These are phyloP conservation scores for Gaeumannomyces sp. DNA, from an alignment of 2,329 filamentous ascomycete genomes.

Conservation along the genomic window DNA sequence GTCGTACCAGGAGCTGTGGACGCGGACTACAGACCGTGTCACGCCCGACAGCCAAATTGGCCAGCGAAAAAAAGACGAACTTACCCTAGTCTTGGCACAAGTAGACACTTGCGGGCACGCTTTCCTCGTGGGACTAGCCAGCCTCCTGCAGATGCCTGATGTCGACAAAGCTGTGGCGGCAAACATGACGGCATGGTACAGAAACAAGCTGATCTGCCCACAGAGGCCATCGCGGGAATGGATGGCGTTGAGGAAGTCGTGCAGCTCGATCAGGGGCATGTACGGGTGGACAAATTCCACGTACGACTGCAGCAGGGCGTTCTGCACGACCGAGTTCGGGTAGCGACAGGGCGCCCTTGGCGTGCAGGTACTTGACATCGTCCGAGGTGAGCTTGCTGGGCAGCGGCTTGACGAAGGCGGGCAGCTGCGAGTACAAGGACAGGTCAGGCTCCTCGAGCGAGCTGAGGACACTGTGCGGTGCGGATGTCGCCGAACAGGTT, in stretches of 20 bases:
- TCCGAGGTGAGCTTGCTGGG: conserved; percentile 71
- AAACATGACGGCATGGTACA: conserved; percentile 96
- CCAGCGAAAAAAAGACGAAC: conserved; percentile 25
- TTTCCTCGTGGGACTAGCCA: conserved; percentile 72
- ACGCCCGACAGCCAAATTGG: neutral
- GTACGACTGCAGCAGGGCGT: conserved; percentile 75
- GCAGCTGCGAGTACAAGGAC: conserved; percentile 39
- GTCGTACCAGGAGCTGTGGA: conserved; percentile 72
- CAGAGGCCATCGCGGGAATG: conserved; percentile 61
- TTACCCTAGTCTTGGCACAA: conserved; percentile 81
- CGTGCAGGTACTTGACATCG: conserved; percentile 74
- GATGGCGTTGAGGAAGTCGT: conserved; percentile 54
- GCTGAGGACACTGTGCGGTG: conserved; percentile 36
- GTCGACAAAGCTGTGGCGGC: conserved; percentile 79
- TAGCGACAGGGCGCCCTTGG: conserved; percentile 78
- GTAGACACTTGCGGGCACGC: conserved; percentile 78
- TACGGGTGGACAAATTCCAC: conserved; percentile 89
- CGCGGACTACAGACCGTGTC: conserved; percentile 10
- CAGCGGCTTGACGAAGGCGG: conserved; percentile 70
- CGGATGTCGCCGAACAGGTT: conserved; percentile 31
- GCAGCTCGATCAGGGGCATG: conserved; percentile 77
- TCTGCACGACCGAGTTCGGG: conserved; percentile 65
- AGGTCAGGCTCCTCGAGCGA: conserved; percentile 43
- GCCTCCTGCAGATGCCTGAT: conserved; percentile 68
- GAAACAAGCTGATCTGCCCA: conserved; percentile 71